Base-by-base conservation (phyloP, 2,329 filamentous ascomycete species). In the Epichloe amarillans region DNA sequence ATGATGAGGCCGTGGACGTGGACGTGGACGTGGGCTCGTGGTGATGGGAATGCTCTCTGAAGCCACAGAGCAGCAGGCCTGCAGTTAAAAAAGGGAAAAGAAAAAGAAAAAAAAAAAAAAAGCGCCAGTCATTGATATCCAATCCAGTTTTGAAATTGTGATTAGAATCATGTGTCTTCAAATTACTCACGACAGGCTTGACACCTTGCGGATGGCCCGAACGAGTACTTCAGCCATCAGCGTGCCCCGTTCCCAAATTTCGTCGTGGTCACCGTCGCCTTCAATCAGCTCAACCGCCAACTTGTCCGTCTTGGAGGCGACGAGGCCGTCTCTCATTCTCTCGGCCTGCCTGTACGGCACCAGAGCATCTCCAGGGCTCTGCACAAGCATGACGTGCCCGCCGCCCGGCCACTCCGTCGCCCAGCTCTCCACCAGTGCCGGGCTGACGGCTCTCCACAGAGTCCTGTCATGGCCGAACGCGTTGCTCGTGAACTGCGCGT, bases 381-480 rank as follows among this genome's bases (percentile, higher is more conserved):
- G 54, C 15, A 55, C 52, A 19, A 55, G 37, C 23, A 52, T 19
- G 8, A 50, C 52, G 19, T 30, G 38, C 43, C 42, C 51, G 36
- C 50, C 54, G 23, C 44, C 52, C 6, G 52, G 50, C 54, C 54
- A 55, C 23, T 54, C 49, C 12, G 15, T 26, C 3, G 47, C 50
- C 52, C 52, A 54, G 38, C 46, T 26, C 17, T 47, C 23, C 7
- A 54, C 43, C 19, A 45, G 49, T 2, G 64, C 63, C 0, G 74
- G 73, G 49, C 70, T 74, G 3, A 64, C 68, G 3, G 55, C 54
- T 30, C 61, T 58, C 73, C 72, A 77, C 3, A 60, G 55, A 7
- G 52, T 56, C 53, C 55, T 57, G 15, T 70, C 64, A 1, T 58
- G 48, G 0, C 75, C 73, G 61, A 79, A 78, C 0, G 75, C 74